Base-by-base conservation (phyloP, 176 grass and related monocot genomes). In the Saccharum spontaneum region DNA sequence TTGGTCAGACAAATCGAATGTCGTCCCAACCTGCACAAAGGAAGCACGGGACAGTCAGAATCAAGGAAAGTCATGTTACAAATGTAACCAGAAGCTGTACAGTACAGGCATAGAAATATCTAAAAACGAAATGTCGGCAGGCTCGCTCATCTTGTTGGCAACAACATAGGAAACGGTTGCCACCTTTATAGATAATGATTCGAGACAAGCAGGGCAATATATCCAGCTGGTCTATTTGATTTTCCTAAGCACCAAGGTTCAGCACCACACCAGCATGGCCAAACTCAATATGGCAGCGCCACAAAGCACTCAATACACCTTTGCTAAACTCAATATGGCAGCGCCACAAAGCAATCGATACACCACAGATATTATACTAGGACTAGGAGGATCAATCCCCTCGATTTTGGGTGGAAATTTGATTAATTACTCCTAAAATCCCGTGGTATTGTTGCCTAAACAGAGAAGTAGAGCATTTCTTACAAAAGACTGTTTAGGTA, bases 1-100 rank as follows among this genome's bases (percentile, higher is more conserved):
- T 81, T 91, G 83, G 76, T 92, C 94, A 1, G 92, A 87, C 81
- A 97, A 39, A 76, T 97, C 80, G 16, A 97, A 87, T 15, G 86
- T 80, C 3, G 90, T 73, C 0, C 88, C 91, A 7, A 94, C 76
- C 94, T 94, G 86, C 31, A 87, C 3, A 85, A 36, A 89, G 6
- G 4, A 80, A 83, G n/a, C 76, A 80, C 13, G 14, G 41, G 7
- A 26, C 1, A 22, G 36, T 80, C 67, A 79, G 36, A 54, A n/a
- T 13, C 14, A 8, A 48, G 28, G 12, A 23, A 69, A 23, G 14
- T 8, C 20, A 38, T 38, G 3, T 20, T 1, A 2, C 30, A 22
- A 76, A 76, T 36, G 28, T 22, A 69, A 39, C 8, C 34, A 38
- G 8, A 11, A 37, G 59, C 3, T 61, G 59, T 1, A 24, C 3